These are phyloP conservation scores for Solanum clarkiae DNA, from an alignment of 257 asterid genomes.

Conservation along the genomic window DNA sequence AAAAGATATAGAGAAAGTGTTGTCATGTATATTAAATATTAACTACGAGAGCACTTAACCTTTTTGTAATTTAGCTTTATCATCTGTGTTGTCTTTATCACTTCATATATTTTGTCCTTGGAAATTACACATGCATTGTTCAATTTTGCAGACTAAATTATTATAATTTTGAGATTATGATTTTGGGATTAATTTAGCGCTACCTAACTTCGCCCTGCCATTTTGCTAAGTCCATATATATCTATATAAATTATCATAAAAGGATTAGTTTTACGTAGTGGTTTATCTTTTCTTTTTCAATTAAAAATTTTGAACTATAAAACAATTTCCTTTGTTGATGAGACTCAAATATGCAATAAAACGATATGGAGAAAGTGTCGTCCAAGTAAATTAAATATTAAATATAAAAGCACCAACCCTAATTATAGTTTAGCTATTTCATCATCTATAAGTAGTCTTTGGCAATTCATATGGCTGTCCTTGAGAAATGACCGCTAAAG, in stretches of 20 bases:
- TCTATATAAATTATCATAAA: background rate
- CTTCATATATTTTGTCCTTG: background rate
- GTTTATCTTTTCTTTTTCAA: background rate
- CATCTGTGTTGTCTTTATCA: background rate
- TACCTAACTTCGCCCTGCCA: background rate
- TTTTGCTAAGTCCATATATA: background rate
- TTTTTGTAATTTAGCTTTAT: background rate
- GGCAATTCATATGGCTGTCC: too few species aligned
- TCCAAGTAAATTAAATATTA: background rate
- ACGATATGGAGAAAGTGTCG: too few species aligned
- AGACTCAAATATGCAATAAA: background rate
- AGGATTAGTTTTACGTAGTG: background rate
- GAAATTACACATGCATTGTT: background rate
- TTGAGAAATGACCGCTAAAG: too few species aligned
- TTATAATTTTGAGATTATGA: background rate
- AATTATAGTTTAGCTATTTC: background rate
- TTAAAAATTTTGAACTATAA: too few species aligned
- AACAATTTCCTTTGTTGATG: background rate
- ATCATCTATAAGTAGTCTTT: too few species aligned
- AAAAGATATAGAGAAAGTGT: background rate
- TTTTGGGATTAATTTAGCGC: background rate
- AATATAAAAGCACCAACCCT: background rate
- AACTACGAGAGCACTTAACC: background rate
- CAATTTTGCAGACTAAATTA: background rate
- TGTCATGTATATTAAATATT: background rate